Evolutionary conservation across 306 rosid species (phyloP).

Genomic region (Dicorynia guianensis): DNA sequence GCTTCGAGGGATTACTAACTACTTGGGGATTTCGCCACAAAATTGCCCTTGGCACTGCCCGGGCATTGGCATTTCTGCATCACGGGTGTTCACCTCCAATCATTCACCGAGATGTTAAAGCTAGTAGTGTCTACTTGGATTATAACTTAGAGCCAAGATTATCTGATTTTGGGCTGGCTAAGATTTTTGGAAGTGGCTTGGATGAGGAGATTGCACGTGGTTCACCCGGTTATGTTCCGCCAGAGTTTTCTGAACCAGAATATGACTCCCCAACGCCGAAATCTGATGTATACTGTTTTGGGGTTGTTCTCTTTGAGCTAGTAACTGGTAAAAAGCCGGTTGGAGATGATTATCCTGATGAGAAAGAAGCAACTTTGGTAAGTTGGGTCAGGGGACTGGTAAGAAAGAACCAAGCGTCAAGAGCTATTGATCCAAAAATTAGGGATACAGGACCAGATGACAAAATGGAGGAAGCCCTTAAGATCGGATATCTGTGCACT

Average conservation of each 20-base stretch:
- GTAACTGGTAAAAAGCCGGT: conserved; percentile 85
- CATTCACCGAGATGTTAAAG: conserved; percentile 88
- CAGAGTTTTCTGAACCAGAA: conserved; percentile 75
- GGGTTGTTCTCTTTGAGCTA: conserved; percentile 88
- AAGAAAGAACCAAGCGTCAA: conserved; percentile 68
- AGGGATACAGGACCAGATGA: conserved; percentile 63
- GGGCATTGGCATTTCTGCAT: conserved; percentile 94
- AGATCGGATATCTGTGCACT: conserved; percentile 94
- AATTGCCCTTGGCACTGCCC: conserved; percentile 89
- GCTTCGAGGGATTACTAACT: conserved; percentile 82
- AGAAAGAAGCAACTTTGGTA: conserved; percentile 78
- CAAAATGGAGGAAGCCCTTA: conserved; percentile 91
- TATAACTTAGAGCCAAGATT: conserved; percentile 89
- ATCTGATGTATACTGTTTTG: conserved; percentile 95
- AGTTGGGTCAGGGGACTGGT: conserved; percentile 90
- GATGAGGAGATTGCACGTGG: conserved; percentile 81
- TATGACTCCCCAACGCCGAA: conserved; percentile 76
- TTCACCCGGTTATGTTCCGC: conserved; percentile 86
- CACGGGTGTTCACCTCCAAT: conserved; percentile 99
- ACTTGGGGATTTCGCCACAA: conserved; percentile 93
- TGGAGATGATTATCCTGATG: conserved; percentile 85
- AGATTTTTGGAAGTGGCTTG: conserved; percentile 81
- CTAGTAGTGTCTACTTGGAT: conserved; percentile 93
- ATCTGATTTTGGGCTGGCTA: conserved; percentile 95
- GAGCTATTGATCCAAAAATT: conserved; percentile 82